Evolutionary conservation across 1,284 basidiomycete genomes (phyloP), one percentile per base, ranked within the genome.

Genomic region (Cryptococcus amylolentus): DNA sequence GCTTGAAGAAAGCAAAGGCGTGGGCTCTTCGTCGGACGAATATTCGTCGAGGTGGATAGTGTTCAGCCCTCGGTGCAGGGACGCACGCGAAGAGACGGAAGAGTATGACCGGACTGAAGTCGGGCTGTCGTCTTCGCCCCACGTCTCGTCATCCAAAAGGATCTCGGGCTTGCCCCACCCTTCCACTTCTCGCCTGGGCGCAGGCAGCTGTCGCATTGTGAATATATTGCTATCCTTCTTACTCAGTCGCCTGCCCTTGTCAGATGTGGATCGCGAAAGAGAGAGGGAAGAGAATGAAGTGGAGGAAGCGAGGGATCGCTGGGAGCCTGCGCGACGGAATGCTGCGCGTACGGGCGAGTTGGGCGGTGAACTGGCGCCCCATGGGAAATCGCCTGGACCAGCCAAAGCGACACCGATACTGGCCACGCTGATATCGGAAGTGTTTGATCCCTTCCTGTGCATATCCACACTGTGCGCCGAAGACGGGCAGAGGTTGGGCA

Each of bases 121-220:
- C 9, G 38, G 38, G 16, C 14, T 40, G 8, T 28, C 16, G 13
- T 23, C 35, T 13, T 23, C 49, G 20, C 38, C n/a, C 37, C 31
- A 38, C 7, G 46, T 28, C 20, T 61, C 61, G 48, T 68, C 65
- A 47, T 70, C 68, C 48, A 64, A 56, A 14, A 71, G 60, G 18
- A 71, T 60, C 51, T 71, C 69, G 12, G 69, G 69, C 28, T 63
- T 63, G n/a, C 70, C 70, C 70, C 70, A 72, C 28, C 64, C 68
- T 14, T 61, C 58, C 16, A 68, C 60, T n/a, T 65, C 62, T 27
- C 62, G 56, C 9, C 40, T 61, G n/a, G 67, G 64, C 23, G 37
- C 18, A 1, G 67, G 64, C 46, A 64, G 38, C 5, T 18, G 2
- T 27, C 41, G 40, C 5, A 31, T 31, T 13, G 41, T n/a, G 14